Percentiles rank a stretch among this genome's conserved stretches.
Evolutionary conservation across 352 stramenopile genomes (phyloP).

Genomic region (Pythium scleroteichum): DNA sequence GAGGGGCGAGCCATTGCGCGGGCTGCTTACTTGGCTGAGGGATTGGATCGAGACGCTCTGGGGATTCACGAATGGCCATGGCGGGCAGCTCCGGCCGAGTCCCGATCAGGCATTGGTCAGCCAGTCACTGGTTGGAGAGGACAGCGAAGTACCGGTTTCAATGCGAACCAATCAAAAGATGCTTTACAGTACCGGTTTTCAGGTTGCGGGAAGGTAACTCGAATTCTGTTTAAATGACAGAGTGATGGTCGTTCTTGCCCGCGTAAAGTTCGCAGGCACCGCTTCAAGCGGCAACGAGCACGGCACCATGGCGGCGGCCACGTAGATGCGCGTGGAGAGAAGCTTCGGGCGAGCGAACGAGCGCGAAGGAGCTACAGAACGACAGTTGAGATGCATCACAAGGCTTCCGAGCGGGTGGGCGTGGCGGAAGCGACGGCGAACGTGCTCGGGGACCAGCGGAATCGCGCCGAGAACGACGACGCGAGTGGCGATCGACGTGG

Average conservation of each 20-base stretch:
- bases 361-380: background rate
- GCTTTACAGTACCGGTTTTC: constrained; percentile 9
- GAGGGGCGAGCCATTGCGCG: constrained; percentile 1
- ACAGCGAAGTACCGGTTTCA: background rate
- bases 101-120: constrained; percentile 1
- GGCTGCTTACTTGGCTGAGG: constrained; percentile 41
- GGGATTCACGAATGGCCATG: constrained; percentile 31
- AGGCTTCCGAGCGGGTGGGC: background rate
- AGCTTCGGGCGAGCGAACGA: no score
- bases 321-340: no score
- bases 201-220: constrained; percentile 16
- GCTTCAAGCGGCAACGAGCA: background rate
- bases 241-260: constrained; percentile 40
- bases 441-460: background rate
- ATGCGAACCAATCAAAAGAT: constrained; percentile 22
- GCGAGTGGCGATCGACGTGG: background rate
- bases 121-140: constrained; percentile 25
- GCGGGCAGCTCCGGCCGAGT: background rate
- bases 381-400: background rate
- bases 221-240: constrained; percentile 22
- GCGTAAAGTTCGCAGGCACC: no score
- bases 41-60: constrained; percentile 42
- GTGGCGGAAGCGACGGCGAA: constrained; percentile 1
- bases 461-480: background rate
- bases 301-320: background rate